Evolutionary conservation across 306 rosid genomes (phyloP).

Genomic region (Chamaecrista fasciculata): DNA sequence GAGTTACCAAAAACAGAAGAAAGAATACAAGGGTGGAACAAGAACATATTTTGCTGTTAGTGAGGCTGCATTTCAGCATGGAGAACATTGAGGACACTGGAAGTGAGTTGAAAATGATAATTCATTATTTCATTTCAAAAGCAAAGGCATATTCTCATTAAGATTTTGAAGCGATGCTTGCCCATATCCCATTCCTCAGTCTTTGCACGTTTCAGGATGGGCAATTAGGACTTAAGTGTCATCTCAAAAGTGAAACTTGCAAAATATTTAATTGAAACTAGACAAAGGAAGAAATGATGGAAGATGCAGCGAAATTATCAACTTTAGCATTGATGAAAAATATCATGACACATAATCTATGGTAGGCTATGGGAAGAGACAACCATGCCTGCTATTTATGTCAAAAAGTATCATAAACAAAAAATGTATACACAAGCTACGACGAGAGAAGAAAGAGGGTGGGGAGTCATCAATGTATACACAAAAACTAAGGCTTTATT

Average conservation of each 20-base stretch:
- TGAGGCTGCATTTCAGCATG: constrained; percentile 1
- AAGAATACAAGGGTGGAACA: too few relatives aligned
- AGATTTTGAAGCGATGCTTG: background rate
- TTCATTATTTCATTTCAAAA: constrained; percentile 8
- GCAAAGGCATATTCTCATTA: background rate
- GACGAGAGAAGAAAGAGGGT: constrained; percentile 25
- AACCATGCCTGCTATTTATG: too few relatives aligned
- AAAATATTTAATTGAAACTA: background rate
- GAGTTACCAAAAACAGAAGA: too few relatives aligned
- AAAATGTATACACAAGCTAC: constrained; percentile 35
- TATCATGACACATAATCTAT: background rate
- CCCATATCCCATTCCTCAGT: background rate
- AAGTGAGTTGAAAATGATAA: background rate
- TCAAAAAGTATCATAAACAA: background rate
- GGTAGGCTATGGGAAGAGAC: background rate
- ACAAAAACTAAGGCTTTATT: constrained; percentile 27
- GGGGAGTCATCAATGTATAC: constrained; percentile 27
- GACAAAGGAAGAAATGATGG: background rate
- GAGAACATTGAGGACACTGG: constrained; percentile 3
- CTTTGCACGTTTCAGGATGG: background rate
- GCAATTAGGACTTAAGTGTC: background rate
- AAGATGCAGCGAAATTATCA: background rate
- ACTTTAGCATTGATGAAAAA: background rate
- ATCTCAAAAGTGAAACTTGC: background rate
- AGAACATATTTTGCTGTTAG: too few relatives aligned